phyloP scores from a whole-genome alignment of 202 grass and related monocot species.

The Schoenoplectus triqueter region DNA sequence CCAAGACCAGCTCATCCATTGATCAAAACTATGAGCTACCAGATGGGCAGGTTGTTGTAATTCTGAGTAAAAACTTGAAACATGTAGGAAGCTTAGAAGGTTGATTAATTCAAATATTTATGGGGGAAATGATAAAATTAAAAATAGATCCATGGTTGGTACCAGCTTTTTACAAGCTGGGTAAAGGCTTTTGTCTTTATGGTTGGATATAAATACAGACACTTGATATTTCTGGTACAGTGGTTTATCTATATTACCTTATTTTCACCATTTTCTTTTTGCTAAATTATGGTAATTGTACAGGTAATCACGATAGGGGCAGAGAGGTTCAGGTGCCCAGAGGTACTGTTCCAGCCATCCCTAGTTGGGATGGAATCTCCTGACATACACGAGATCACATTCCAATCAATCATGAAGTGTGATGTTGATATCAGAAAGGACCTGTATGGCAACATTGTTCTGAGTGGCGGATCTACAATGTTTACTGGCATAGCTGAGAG shows the following conservation, averaged over 20 bases:
- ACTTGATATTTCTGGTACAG: background rate
- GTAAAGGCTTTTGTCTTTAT: background rate
- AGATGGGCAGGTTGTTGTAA: slow-evolving; percentile 55
- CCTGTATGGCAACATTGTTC: slow-evolving; percentile 83
- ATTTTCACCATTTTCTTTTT: background rate
- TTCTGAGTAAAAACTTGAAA: background rate
- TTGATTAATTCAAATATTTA: background rate
- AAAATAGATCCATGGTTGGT: background rate
- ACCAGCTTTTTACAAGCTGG: background rate
- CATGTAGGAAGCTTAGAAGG: background rate
- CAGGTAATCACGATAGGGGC: slow-evolving; percentile 79
- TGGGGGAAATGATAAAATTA: background rate
- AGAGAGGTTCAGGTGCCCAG: slow-evolving; percentile 85
- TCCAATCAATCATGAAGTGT: slow-evolving; percentile 91
- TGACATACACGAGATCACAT: slow-evolving; percentile 78
- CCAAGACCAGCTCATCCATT: slow-evolving; percentile 73
- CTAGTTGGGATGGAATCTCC: slow-evolving; percentile 85
- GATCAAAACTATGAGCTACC: slow-evolving; percentile 89
- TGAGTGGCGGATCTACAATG: slow-evolving; percentile 91
- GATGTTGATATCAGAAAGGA: slow-evolving; percentile 88
- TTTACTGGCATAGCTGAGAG: slow-evolving; percentile 81
- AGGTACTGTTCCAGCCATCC: slow-evolving; percentile 93
- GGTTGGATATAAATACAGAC: background rate
- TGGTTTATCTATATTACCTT: background rate
- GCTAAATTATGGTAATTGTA: background rate